A percentile compares a stretch with the other conserved stretches of the same genome.
These are phyloP conservation scores for Uronychia setigera DNA, from an alignment of 73 alveolate species.

Conservation along the genomic window DNA sequence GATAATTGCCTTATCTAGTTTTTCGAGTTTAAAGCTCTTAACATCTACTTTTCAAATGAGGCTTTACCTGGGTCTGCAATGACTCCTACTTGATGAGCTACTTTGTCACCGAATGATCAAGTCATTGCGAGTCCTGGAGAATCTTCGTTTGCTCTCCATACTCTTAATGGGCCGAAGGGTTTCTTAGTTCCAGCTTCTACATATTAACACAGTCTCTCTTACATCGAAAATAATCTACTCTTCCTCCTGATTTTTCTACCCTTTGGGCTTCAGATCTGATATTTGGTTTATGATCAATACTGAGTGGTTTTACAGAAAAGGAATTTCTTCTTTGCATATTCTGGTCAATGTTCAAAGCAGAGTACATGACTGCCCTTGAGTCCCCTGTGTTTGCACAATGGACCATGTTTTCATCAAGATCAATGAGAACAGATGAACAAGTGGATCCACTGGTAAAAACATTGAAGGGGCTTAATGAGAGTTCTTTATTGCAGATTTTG, in stretches of 20 bases:
- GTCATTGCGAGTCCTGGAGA: slow-evolving; percentile 91
- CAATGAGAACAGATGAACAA: slow-evolving; percentile 53
- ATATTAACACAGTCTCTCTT: no score
- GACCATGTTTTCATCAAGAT: slow-evolving; percentile 25
- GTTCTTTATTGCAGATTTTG: slow-evolving; percentile 21
- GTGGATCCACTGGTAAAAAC: slow-evolving; percentile 44
- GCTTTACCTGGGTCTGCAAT: slow-evolving; percentile 57
- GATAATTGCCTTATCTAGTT: slow-evolving; percentile 83
- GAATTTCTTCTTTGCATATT: not conserved
- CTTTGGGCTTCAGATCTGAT: slow-evolving; percentile 73
- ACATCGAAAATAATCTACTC: slow-evolving; percentile 79
- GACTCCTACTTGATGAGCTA: slow-evolving; percentile 56
- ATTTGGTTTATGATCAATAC: slow-evolving; percentile 80
- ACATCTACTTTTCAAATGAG: no score
- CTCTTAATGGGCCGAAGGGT: slow-evolving; percentile 83
- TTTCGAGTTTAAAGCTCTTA: slow-evolving; percentile 27
- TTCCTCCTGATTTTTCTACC: slow-evolving; percentile 75
- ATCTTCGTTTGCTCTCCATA: slow-evolving; percentile 79
- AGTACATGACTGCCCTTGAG: slow-evolving; percentile 47
- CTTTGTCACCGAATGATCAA: slow-evolving; percentile 49
- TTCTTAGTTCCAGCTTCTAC: slow-evolving; percentile 71
- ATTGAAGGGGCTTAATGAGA: not conserved
- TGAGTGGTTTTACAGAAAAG: slow-evolving; percentile 24
- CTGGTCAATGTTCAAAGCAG: not conserved
- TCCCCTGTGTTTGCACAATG: slow-evolving; percentile 67